Evolutionary conservation across 129 eudicot genomes (phyloP), one percentile per base, ranked within the genome.

Genomic region (Silybum marianum): DNA sequence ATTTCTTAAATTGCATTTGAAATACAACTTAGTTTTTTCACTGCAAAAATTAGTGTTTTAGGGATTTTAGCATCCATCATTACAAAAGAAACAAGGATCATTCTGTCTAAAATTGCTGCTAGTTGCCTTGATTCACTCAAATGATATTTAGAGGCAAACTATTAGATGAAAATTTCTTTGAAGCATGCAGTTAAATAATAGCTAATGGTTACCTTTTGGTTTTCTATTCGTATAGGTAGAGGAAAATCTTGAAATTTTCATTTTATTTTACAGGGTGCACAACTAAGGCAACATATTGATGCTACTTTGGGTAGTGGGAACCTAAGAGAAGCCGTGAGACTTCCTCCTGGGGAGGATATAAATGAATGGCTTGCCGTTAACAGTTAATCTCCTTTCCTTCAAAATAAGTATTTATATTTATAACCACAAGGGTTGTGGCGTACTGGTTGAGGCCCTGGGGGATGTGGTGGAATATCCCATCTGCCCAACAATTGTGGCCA

Each of bases 311-410:
- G 98, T 38, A 94, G 98, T 78, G 98, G 98, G 77, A 94, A 94
- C 81, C 82, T 94, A 83, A 90, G 97, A 85, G 98, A 94, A 89
- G 98, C 98, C 26, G 98, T 94, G 69, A 88, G 96, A 71, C 91
- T 94, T 79, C 98, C 98, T 66, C 98, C 98, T 23, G 98, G 98
- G 51, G 98, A 94, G 82, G 97, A 94, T 85, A 87, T 94, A 40
- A 94, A 94, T 78, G 98, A 94, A 85, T 94, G 98, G 98, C 98
- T 94, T 78, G 98, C 98, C 18, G 98, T 94, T 83, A 93, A 93
- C 88, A 93, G 98, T 93, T 67, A 89, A 54, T 77, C 9, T 24
- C 60, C 36, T 86, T 84, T 68, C 60, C 81, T 65, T 65, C 16
- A 23, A 19, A 65, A 23, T 4, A 65, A 9, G 28, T 8, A 5